Evolutionary conservation across 2,329 filamentous ascomycete genomes (phyloP).

Genomic region (Aspergillus tubingensis): DNA sequence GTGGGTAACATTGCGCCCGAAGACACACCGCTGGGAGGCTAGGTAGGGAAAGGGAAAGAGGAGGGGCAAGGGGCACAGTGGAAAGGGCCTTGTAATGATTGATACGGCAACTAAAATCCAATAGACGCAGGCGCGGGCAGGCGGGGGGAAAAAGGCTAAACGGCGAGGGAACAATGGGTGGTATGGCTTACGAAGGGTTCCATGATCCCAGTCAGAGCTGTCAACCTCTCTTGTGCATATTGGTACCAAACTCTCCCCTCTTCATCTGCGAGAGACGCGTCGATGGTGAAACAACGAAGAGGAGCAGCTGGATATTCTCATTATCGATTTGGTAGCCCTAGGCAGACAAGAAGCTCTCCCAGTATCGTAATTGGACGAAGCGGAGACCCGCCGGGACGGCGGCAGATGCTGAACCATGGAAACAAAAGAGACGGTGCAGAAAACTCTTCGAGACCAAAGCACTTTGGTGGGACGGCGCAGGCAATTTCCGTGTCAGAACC

Average conservation of each 20-base stretch:
- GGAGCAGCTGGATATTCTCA: slow-evolving; percentile 75
- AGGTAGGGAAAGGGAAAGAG: slow-evolving; percentile 18
- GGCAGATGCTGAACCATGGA: slow-evolving; percentile 41
- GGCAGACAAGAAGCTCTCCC: slow-evolving; percentile 23
- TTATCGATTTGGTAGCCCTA: slow-evolving; percentile 76
- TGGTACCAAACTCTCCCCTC: slow-evolving; percentile 56
- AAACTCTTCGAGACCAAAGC: slow-evolving; percentile 26
- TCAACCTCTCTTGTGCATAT: slow-evolving; percentile 65
- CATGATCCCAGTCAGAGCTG: slow-evolving; percentile 66
- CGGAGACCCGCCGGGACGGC: slow-evolving; percentile 19
- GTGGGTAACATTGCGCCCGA: slow-evolving; percentile 22
- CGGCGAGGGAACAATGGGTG: slow-evolving; percentile 24
- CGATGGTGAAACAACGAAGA: slow-evolving; percentile 75
- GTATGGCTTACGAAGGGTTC: slow-evolving; percentile 78
- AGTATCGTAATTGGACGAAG: slow-evolving; percentile 22
- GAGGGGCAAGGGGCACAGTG: slow-evolving; percentile 15
- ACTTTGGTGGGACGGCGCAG: slow-evolving; percentile 19
- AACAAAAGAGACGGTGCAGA: slow-evolving; percentile 37
- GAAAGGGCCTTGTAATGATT: slow-evolving; percentile 15
- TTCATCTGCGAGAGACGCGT: slow-evolving; percentile 65
- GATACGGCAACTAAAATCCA: slow-evolving; percentile 26
- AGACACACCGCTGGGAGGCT: slow-evolving; percentile 24
- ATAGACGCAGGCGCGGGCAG: slow-evolving; percentile 28
- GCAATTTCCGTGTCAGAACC: slow-evolving; percentile 18
- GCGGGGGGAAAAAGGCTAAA: slow-evolving; percentile 21